Evolutionary conservation across 768 basidiomycete species (phyloP), one percentile per base, ranked within the genome.

Genomic region (Clitopilus passeckerianus): DNA sequence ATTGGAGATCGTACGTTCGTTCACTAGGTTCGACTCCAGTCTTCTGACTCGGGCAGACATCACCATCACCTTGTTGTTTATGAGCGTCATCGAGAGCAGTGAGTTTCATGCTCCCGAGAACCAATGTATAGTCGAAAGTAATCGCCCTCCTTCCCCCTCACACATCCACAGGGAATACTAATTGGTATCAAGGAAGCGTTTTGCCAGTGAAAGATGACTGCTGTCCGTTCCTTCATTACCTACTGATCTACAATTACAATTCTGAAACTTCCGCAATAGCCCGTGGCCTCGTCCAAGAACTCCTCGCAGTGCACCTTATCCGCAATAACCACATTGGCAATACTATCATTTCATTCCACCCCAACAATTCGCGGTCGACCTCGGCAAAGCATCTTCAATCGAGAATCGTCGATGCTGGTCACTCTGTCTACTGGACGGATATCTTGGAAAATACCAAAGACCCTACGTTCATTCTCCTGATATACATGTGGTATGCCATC

Each of bases 401-500:
- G 2, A 59, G 61, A 10, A 35, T 65, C 33, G 55, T 24, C 22
- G 59, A 56, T 41, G 57, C 64, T 63, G 77, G 78, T 14, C 72
- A 75, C 56, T 77, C 75, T 59, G 80, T 81, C 10, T 80, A 81
- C 62, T 82, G 80, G 79, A 71, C 75, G 59, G 74, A 70, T 43
- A 73, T 77, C 33, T 72, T 77, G 54, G 62, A 66, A 62, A 71
- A 70, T 50, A 76, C 80, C 0, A 68, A 69, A 1, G 85, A 86
- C 63, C 82, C 84, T 0, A 86, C 85, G 0, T 83, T 86, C 58
- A 62, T 85, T 0, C 70, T 86, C 24, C 65, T 86, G 22, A 75
- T 80, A 7, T 77, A 78, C 41, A 68, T 86, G 33, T 86, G 85
- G 85, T 81, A 86, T 55, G 80, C 83, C 3, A 61, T 86, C 60